A percentile compares a stretch with the other conserved stretches of the same genome.
Conservation (phyloP, 371 early-diverging fungal genomes). For the Choanephora cucurbitarum region DNA sequence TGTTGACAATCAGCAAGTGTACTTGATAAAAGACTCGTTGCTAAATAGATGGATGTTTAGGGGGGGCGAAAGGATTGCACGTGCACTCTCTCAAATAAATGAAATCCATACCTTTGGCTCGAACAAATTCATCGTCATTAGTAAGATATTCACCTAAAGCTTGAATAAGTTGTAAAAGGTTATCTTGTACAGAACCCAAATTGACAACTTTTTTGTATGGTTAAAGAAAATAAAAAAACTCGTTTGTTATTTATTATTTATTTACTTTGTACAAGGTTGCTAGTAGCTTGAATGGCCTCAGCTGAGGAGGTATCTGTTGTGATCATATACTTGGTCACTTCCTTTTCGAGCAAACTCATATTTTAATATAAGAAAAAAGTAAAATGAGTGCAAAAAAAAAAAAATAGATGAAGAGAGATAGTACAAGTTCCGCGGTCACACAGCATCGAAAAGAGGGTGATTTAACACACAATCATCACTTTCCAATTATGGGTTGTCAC, state of each 20-base stretch:
- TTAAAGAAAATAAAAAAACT: too few relatives aligned
- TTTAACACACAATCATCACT: background rate
- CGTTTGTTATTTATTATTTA: background rate
- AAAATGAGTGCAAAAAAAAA: background rate
- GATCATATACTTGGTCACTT: slow-evolving; percentile 43
- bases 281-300: slow-evolving; percentile 27
- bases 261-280: slow-evolving; percentile 29
- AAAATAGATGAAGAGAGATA: background rate
- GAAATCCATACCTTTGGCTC: slow-evolving; percentile 75
- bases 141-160: slow-evolving; percentile 79
- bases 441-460: background rate
- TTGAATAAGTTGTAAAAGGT: slow-evolving; percentile 73
- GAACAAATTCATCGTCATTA: slow-evolving; percentile 77
- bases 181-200: slow-evolving; percentile 38
- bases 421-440: slow-evolving; percentile 1
- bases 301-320: slow-evolving; percentile 25
- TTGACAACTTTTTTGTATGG: too few relatives aligned
- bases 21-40: slow-evolving; percentile 54
- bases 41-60: slow-evolving; percentile 18
- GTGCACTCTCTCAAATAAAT: background rate
- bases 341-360: slow-evolving; percentile 27
- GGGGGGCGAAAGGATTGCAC: background rate
- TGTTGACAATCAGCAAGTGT: slow-evolving; percentile 46
- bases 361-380: background rate
- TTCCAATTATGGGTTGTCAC: background rate